Percentiles rank a stretch among this genome's conserved stretches.
Conservation (phyloP, 202 grass and related monocot genomes). For the Digitaria exilis region DNA sequence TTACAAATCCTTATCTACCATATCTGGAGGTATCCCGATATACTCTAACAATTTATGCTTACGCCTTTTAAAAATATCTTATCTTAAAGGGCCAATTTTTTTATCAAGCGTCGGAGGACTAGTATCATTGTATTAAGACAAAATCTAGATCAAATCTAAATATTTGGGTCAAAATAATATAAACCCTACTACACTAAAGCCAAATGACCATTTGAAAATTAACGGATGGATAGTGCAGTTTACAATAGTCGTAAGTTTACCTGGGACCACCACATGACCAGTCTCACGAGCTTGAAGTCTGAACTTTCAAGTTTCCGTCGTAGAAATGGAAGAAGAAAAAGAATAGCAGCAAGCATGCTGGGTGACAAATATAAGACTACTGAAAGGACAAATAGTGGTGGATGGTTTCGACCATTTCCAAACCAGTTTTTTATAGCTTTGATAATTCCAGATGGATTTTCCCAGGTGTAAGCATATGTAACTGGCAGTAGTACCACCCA, state of each 20-base stretch:
- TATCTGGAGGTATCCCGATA: too few relatives aligned
- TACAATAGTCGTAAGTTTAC: slow-evolving; percentile 45
- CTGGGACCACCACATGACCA: slow-evolving; percentile 99
- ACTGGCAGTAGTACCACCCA: slow-evolving; percentile 86
- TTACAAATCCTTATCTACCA: too few relatives aligned
- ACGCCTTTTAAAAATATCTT: neutral
- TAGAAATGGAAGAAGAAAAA: slow-evolving; percentile 78
- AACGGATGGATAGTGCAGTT: neutral
- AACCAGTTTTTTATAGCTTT: slow-evolving; percentile 81
- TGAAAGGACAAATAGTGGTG: slow-evolving; percentile 72
- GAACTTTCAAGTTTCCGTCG: slow-evolving; percentile 79
- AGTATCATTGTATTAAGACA: neutral
- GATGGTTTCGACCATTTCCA: slow-evolving; percentile 68
- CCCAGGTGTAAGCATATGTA: slow-evolving; percentile 81
- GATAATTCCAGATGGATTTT: slow-evolving; percentile 74
- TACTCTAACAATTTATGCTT: too few relatives aligned
- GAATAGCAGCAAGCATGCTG: slow-evolving; percentile 60
- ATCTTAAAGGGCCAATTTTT: neutral
- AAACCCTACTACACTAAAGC: slow-evolving; percentile 4
- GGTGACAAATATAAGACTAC: slow-evolving; percentile 82
- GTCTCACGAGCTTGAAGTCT: slow-evolving; percentile 55
- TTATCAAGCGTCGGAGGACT: neutral
- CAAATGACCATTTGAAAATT: slow-evolving; percentile 3
- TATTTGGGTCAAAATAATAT: neutral
- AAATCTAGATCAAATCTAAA: neutral